A percentile compares a stretch with the other conserved stretches of the same genome.
Conservation (phyloP, 306 rosid species). For the Pueraria montana region DNA sequence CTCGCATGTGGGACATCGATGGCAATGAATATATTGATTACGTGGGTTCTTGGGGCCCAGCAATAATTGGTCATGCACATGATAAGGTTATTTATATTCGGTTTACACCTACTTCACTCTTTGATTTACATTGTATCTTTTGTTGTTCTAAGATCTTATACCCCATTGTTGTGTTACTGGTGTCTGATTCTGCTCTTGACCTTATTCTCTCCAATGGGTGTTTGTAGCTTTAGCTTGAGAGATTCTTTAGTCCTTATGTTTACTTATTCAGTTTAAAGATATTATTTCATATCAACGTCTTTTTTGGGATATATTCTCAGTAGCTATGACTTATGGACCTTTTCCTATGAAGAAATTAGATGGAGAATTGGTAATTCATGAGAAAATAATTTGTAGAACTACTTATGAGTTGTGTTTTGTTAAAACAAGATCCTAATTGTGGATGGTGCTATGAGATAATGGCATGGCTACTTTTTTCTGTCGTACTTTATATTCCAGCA, state of each 20-base stretch:
- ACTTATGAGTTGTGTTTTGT: background rate
- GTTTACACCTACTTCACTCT: background rate
- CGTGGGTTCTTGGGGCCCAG: conserved; percentile 99
- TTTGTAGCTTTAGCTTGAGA: background rate
- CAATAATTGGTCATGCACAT: conserved; percentile 93
- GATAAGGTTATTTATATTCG: too few relatives aligned
- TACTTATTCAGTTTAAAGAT: background rate
- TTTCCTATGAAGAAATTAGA: conserved; percentile 25
- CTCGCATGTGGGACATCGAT: conserved; percentile 90
- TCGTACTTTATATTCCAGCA: background rate
- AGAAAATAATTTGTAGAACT: background rate
- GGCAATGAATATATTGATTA: conserved; percentile 93
- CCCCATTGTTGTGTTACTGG: background rate
- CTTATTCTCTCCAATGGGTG: background rate
- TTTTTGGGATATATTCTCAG: background rate
- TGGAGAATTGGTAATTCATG: background rate
- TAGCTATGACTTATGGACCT: background rate
- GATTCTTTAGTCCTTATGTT: conserved; percentile 4
- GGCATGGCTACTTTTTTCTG: background rate
- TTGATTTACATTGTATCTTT: background rate
- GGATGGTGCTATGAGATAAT: background rate
- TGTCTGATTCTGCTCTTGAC: background rate
- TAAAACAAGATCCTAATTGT: conserved; percentile 2
- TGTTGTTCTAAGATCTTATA: conserved; percentile 3
- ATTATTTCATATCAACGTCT: background rate